Percentiles rank a stretch among this genome's conserved stretches.
phyloP scores from a whole-genome alignment of 2,329 filamentous ascomycete species.

The Sphaerostilbella broomeana region DNA sequence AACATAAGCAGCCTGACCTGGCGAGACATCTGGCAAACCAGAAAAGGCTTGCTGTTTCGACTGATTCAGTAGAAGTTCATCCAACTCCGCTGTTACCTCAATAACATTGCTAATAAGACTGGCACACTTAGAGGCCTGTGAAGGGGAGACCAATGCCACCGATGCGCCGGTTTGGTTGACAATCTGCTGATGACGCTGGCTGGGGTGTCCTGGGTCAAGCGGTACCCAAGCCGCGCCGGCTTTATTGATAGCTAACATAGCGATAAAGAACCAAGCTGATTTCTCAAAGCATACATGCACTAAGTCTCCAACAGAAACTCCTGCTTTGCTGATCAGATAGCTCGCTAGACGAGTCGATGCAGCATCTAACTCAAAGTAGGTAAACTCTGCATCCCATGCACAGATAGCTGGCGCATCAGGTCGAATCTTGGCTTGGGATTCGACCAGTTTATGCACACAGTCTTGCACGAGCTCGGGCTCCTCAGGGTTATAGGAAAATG shows the following conservation, averaged over 20 bases:
- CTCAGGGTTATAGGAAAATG: not conserved
- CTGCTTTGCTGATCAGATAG: not conserved
- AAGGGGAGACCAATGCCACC: not conserved
- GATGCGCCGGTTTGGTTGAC: not conserved
- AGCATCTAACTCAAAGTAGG: constrained; percentile 10
- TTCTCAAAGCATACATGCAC: constrained; percentile 15
- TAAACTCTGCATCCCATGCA: constrained; percentile 9
- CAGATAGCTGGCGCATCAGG: constrained; percentile 3
- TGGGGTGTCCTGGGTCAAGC: constrained; percentile 11
- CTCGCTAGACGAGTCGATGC: not conserved
- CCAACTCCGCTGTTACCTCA: not conserved
- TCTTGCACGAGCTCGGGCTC: constrained; percentile 6
- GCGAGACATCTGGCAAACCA: constrained; percentile 12
- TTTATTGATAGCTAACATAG: constrained; percentile 22
- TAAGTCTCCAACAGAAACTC: not conserved
- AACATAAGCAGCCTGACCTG: constrained; percentile 15
- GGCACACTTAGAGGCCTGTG: constrained; percentile 9
- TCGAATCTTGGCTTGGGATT: constrained; percentile 22
- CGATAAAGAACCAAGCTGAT: constrained; percentile 16
- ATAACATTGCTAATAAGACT: not conserved
- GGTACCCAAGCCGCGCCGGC: constrained; percentile 20
- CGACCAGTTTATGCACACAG: constrained; percentile 1
- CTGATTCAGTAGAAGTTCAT: not conserved
- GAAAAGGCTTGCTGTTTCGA: constrained; percentile 15
- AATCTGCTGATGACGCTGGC: constrained; percentile 3